Evolutionary conservation across 2,329 filamentous ascomycete genomes (phyloP).

Genomic region (Neospermospora avenae): DNA sequence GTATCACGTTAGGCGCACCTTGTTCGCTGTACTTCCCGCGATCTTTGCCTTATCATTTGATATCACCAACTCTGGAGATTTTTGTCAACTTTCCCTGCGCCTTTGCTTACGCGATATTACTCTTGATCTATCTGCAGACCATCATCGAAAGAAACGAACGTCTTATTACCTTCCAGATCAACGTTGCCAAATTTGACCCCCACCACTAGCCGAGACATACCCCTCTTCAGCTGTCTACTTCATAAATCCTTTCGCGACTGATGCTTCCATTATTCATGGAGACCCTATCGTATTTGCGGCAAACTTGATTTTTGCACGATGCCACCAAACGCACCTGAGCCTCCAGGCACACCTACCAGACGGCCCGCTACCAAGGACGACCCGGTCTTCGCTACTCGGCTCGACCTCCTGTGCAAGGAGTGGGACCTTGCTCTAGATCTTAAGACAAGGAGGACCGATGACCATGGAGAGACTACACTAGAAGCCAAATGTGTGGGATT

Average conservation of each 20-base stretch:
- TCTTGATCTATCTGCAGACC: neutral
- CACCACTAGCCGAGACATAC: neutral
- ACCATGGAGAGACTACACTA: neutral
- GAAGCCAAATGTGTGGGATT: neutral
- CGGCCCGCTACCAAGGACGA: neutral
- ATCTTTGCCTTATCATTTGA: neutral
- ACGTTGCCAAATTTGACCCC: neutral
- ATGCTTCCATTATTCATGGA: neutral
- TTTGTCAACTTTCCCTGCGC: neutral
- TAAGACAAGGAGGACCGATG: neutral
- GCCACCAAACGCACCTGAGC: neutral
- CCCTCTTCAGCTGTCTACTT: neutral
- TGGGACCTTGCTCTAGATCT: conserved; percentile 4
- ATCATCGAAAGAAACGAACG: neutral
- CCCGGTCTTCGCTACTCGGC: neutral
- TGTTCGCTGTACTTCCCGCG: neutral
- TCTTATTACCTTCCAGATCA: neutral
- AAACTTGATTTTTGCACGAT: neutral
- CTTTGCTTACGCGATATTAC: neutral
- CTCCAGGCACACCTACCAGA: conserved; percentile 1
- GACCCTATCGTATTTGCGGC: neutral
- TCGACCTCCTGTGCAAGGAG: neutral
- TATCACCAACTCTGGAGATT: neutral
- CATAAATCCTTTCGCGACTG: neutral
- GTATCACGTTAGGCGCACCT: neutral